Evolutionary conservation across 2,329 filamentous ascomycete genomes (phyloP), one percentile per base, ranked within the genome.

Genomic region (Monilinia polystroma): DNA sequence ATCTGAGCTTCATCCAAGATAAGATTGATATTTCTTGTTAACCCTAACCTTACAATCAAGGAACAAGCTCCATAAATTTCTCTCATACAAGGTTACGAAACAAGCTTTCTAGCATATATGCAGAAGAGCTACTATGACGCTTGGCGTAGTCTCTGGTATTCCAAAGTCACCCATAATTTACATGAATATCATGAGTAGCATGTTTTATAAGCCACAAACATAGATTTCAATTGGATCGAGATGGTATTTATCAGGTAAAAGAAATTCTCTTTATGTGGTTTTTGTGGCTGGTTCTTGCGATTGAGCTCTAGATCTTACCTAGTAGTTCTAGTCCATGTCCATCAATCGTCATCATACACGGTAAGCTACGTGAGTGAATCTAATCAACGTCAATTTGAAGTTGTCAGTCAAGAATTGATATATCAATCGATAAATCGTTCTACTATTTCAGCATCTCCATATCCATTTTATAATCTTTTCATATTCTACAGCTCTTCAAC

Each of bases 51-150:
- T 38, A 11, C 57, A 60, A 26, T 35, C 26, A 35, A 14, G 11
- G 26, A 32, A 23, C 32, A 63, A 41, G 47, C 35, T 56, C 51
- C 62, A 45, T 45, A 63, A 10, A 18, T 45, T 20, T 45, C 45
- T 63, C 32, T 18, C 12, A 14, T 38, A n/a, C 29, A 52, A 29
- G 56, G 67, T 51, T 49, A 53, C 45, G 29, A 63, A 68, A 67
- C 67, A 68, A 67, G 67, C 67, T 68, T 67, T 63, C 7, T 47
- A 55, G 4, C 32, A 58, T 18, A 26, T 11, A 32, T 58, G 6
- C 55, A 51, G 14, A 26, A 47, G 53, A 51, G 29, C 43, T 52
- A 57, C 65, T 38, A 64, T 64, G 65, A 67, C 52, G 59, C 58
- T 60, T 66, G 47, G 54, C 63, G 32, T 23, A 49, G 18, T 41